Conservation (phyloP, 208 protist species). For the Balamuthia mandrillaris region DNA sequence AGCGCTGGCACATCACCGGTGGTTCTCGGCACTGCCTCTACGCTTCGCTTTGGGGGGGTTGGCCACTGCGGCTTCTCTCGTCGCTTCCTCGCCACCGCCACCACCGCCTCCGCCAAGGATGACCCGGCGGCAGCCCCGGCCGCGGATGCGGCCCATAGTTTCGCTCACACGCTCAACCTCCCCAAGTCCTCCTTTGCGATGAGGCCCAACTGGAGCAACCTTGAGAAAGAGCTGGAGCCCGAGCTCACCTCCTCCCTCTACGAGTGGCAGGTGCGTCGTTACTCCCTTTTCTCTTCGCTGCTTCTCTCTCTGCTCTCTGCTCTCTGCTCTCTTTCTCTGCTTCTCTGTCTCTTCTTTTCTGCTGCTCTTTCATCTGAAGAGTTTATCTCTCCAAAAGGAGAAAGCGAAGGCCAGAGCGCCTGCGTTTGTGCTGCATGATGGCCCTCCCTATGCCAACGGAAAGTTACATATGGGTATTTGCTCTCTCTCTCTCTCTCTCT, state of each 20-base stretch:
- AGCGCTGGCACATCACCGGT: too few species aligned
- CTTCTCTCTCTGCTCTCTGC: neutral
- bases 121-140: too few species aligned
- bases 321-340: neutral
- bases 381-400: neutral
- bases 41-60: too few species aligned
- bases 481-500: neutral
- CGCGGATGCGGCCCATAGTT: too few species aligned
- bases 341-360: neutral
- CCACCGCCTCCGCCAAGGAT: neutral
- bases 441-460: constrained; percentile 84
- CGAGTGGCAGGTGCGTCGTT: neutral
- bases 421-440: constrained; percentile 81
- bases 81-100: neutral
- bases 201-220: neutral
- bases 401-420: neutral
- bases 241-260: neutral
- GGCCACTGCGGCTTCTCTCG: too few species aligned
- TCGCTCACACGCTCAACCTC: constrained; percentile 1
- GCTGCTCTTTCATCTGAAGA: neutral
- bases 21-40: too few species aligned
- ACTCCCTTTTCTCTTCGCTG: neutral
- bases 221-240: neutral
- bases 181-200: neutral
- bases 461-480: constrained; percentile 72